Evolutionary conservation across 306 rosid species (phyloP), one percentile per base, ranked within the genome.

Genomic region (Benincasa hispida): DNA sequence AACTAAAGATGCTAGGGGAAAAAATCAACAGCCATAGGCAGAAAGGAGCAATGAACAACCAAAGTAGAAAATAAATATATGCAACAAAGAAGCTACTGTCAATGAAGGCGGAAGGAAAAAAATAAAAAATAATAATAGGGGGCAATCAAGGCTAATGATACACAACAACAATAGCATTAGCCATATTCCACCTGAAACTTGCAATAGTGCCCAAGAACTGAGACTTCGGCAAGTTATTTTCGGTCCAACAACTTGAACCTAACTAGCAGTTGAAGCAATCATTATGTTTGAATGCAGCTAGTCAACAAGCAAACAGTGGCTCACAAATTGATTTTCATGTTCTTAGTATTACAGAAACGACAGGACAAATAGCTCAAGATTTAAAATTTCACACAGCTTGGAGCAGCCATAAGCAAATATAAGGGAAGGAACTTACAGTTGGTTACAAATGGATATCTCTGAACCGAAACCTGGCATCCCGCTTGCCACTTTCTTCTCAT

Each of bases 401-500:
- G 35, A 24, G 37, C 75, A 69, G 56, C 37, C 28, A 69, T 15
- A 24, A 45, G 39, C 22, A 7, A 17, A 70, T 8, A 22, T 12
- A 67, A 67, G 54, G 50, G 34, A 35, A 70, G 58, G 15, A 70
- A 70, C 57, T 25, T 47, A 70, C 75, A 70, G 41, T 41, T 67
- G 54, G 54, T 42, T 6, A 67, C 74, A 67, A 70, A 47, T 47
- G 75, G 75, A 70, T 45, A 70, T 25, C 57, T 24, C 39, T 47
- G 57, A 24, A 70, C 15, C 5, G 37, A 45, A 69, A 41, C 75
- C 58, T 55, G 75, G 58, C 57, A 47, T 70, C 75, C 75, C 58
- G 19, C 58, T 15, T 53, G 56, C 57, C 75, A 70, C 57, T 47
- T 70, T 70, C 57, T 70, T 47, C 58, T 47, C 75, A 47, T 70